Base-by-base conservation (phyloP, 1,284 basidiomycete species). In the Puccinia brachypodii region DNA sequence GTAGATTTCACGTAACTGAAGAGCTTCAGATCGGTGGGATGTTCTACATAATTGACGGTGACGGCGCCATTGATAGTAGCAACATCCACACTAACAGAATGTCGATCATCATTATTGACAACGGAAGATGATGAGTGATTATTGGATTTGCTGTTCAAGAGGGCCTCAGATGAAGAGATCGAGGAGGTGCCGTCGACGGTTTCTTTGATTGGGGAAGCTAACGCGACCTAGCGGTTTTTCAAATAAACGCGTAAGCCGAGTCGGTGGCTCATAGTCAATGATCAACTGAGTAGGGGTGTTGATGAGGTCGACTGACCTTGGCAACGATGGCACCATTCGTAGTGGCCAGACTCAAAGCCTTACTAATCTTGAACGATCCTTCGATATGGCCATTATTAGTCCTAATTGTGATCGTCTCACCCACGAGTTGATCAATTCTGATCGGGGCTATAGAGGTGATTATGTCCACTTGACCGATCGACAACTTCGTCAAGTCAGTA, bases 311-410 rank as follows among this genome's bases (percentile, higher is more conserved):
- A 69, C 77, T 42, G 1, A 80, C 77, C 22, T 80, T 22, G 7
- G 77, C 77, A 14, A 38, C 40, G 53, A 80, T 73, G 53, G 77
- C 77, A 42, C 77, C 77, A n/a, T 80, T 80, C 25, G 77, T 80
- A 11, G 77, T 80, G 42, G 56, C 77, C 38, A 80, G 62, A 56
- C 33, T 72, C 28, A 80, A 72, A 11, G 66, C 40, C 33, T 72
- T 72, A 42, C 36, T 60, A 31, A 73, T 56, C 40, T 80, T 53
- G 53, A 80, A 80, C 2, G 58, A 31, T 7, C 77, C 77, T 50
- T 73, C 77, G 13, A 80, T 69, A 3, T 60, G 50, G 9, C 77
- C 77, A 50, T 80, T 80, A 36, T 58, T 80, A 3, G 77, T 80
- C 40, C 68, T 38, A 16, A 80, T 72, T 11, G 31, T 60, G 42